These are phyloP conservation scores for Sclerotinia nivalis DNA, from an alignment of 2,329 filamentous ascomycete species.

Conservation along the genomic window DNA sequence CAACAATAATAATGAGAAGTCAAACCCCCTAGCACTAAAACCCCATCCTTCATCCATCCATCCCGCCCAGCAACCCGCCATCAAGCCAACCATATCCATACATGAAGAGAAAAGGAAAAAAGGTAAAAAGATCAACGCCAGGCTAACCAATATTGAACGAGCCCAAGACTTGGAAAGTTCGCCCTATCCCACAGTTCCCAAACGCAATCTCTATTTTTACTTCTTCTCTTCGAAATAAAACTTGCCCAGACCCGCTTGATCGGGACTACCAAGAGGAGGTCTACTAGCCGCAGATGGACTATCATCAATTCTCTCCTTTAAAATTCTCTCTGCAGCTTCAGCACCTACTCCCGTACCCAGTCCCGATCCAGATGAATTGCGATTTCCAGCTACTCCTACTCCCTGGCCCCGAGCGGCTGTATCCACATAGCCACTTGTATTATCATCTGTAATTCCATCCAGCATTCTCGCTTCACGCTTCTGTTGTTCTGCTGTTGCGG, in stretches of 20 bases:
- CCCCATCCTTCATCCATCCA: not conserved
- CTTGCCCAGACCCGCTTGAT: constrained; percentile 52
- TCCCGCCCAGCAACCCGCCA: no score
- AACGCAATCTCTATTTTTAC: constrained; percentile 24
- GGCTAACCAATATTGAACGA: constrained; percentile 7
- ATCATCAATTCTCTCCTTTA: constrained; percentile 59
- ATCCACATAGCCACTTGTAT: constrained; percentile 61
- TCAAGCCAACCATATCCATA: not conserved
- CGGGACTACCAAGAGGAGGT: constrained; percentile 47
- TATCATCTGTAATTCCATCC: constrained; percentile 62
- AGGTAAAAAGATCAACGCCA: not conserved
- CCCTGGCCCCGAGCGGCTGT: constrained; percentile 51
- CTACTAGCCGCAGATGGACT: constrained; percentile 45
- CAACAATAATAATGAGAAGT: not conserved
- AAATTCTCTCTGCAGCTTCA: constrained; percentile 65
- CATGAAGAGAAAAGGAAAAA: not conserved
- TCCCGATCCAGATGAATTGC: constrained; percentile 2
- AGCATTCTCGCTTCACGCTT: constrained; percentile 63
- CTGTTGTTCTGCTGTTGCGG: constrained; percentile 48
- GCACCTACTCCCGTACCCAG: constrained; percentile 27
- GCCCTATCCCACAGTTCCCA: not conserved
- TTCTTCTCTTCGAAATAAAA: constrained; percentile 61
- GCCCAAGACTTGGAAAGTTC: not conserved
- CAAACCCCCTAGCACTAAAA: not conserved
- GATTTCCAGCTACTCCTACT: constrained; percentile 23